A percentile compares a stretch with the other conserved stretches of the same genome.
phyloP scores from a whole-genome alignment of 139 green algal species.

The Auxenochlorella pyrenoidosa region DNA sequence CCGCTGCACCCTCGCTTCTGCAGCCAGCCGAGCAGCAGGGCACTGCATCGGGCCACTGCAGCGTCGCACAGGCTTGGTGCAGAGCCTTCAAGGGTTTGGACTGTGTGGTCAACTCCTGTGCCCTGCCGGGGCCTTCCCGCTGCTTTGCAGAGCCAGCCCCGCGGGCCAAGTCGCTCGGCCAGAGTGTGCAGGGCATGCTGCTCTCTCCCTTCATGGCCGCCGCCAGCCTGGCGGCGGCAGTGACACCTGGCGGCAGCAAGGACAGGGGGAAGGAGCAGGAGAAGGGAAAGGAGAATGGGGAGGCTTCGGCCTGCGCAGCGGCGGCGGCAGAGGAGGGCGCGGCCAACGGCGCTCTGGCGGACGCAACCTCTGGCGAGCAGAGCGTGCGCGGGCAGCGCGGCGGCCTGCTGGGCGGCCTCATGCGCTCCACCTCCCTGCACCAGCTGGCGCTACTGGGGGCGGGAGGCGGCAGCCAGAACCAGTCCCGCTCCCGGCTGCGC shows the following conservation, averaged over 20 bases:
- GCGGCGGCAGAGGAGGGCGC: background rate
- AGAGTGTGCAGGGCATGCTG: background rate
- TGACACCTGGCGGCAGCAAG: background rate
- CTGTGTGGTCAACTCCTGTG: too few relatives aligned
- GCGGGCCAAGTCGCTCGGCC: background rate
- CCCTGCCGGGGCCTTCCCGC: too few relatives aligned
- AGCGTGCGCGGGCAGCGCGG: background rate
- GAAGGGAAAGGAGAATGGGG: background rate
- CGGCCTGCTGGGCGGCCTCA: background rate
- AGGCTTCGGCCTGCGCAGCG: background rate
- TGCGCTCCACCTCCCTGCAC: background rate
- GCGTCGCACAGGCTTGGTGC: too few relatives aligned
- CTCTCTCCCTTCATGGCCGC: background rate
- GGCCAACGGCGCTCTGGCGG: background rate
- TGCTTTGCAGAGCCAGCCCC: too few relatives aligned
- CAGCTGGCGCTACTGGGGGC: background rate
- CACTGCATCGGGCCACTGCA: too few relatives aligned
- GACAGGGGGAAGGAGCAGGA: too few relatives aligned
- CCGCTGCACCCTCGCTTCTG: too few relatives aligned
- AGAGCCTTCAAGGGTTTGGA: too few relatives aligned
- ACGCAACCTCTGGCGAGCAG: too few relatives aligned
- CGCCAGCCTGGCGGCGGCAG: background rate
- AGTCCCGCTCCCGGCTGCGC: too few relatives aligned
- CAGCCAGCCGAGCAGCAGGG: too few relatives aligned
- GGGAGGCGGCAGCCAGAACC: background rate